Evolutionary conservation across 208 protist genomes (phyloP).

Genomic region (Borovskyia barvae): DNA sequence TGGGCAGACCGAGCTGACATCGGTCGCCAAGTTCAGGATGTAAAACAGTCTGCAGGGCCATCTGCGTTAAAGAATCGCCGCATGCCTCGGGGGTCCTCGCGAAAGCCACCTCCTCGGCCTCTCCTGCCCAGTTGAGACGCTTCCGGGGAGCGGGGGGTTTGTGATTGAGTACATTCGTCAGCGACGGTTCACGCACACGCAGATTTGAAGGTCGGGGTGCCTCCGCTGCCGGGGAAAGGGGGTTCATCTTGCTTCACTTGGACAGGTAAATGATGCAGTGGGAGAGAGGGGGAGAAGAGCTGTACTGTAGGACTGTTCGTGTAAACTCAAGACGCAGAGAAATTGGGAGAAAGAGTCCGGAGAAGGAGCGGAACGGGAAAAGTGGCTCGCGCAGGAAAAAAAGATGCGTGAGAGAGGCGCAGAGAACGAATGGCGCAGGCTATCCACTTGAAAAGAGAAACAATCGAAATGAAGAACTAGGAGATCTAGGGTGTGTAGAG

Average conservation of each 20-base stretch:
- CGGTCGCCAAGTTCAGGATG: not conserved
- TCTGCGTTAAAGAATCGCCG: slow-evolving; percentile 8
- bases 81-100: not conserved
- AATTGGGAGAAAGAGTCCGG: too few relatives aligned
- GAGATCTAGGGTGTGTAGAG: not conserved
- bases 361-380: too few relatives aligned
- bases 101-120: not conserved
- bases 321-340: too few relatives aligned
- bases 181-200: slow-evolving; percentile 9
- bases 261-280: not conserved
- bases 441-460: not conserved
- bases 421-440: not conserved
- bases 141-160: not conserved
- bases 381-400: too few relatives aligned
- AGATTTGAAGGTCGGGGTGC: slow-evolving; percentile 4
- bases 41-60: slow-evolving; percentile 17
- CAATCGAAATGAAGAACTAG: not conserved
- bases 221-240: not conserved
- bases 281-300: not conserved
- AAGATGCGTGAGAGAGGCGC: not conserved
- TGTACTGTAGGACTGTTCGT: too few relatives aligned
- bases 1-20: not conserved
- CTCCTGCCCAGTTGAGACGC: not conserved
- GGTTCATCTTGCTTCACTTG: not conserved
- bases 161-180: not conserved